These are phyloP conservation scores for Lactifluus pinguis DNA, from an alignment of 768 basidiomycete species.

Conservation along the genomic window DNA sequence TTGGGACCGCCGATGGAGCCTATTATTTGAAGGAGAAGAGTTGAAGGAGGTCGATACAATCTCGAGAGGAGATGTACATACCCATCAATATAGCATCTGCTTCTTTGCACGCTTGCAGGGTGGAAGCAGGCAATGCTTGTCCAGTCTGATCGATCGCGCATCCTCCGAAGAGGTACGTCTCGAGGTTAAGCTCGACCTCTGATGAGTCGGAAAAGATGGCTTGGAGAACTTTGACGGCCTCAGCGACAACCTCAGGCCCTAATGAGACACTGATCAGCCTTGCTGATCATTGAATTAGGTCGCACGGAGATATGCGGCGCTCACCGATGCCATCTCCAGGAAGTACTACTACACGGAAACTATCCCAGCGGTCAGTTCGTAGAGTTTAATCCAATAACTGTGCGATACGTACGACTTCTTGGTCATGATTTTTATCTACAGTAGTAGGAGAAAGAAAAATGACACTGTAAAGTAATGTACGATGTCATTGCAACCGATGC, in stretches of 20 bases:
- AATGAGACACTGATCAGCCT: not conserved
- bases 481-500: not conserved
- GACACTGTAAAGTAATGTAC: not conserved
- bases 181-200: slow-evolving; percentile 65
- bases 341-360: slow-evolving; percentile 82
- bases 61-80: slow-evolving; percentile 27
- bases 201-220: slow-evolving; percentile 51
- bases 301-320: slow-evolving; percentile 8
- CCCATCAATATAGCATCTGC: slow-evolving; percentile 97
- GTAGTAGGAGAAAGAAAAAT: not conserved
- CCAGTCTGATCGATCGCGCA: slow-evolving; percentile 83
- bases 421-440: slow-evolving; percentile 1
- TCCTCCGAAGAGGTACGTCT: slow-evolving; percentile 80
- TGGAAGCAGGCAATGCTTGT: slow-evolving; percentile 77
- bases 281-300: not conserved
- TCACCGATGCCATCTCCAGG: slow-evolving; percentile 97
- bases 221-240: slow-evolving; percentile 80
- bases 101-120: slow-evolving; percentile 79
- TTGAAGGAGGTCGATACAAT: not conserved
- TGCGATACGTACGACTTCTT: slow-evolving; percentile 20
- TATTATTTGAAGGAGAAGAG: slow-evolving; percentile 25
- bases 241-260: slow-evolving; percentile 86
- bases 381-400: not conserved
- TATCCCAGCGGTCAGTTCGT: slow-evolving; percentile 25
- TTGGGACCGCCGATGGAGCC: slow-evolving; percentile 98